phyloP scores from a whole-genome alignment of 352 stramenopile species.

The Globisporangium middletonii region DNA sequence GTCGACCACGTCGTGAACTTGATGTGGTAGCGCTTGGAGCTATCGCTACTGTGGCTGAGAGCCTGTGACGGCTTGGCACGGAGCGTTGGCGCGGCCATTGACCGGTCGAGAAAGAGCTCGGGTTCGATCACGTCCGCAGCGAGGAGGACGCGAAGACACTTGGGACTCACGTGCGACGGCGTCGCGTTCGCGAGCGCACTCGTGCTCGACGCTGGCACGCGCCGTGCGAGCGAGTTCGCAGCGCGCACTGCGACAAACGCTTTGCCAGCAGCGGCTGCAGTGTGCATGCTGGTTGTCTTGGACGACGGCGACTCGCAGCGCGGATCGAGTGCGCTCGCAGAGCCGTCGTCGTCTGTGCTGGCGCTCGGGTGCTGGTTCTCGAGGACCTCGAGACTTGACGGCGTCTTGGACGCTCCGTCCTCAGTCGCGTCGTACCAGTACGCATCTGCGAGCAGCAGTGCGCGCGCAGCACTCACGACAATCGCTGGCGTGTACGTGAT shows the following conservation, averaged over 20 bases:
- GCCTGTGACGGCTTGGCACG: neutral
- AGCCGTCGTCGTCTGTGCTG: neutral
- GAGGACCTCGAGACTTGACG: neutral
- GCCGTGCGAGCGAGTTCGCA: slow-evolving; percentile 48
- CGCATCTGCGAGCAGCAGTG: slow-evolving; percentile 56
- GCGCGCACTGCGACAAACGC: slow-evolving; percentile 63
- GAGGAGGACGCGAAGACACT: slow-evolving; percentile 60
- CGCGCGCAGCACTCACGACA: slow-evolving; percentile 9
- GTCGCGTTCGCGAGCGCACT: neutral
- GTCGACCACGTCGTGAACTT: slow-evolving; percentile 79
- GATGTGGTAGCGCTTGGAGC: slow-evolving; percentile 29
- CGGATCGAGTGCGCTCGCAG: neutral
- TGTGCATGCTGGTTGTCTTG: neutral
- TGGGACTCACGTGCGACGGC: slow-evolving; percentile 23
- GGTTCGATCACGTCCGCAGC: slow-evolving; percentile 57
- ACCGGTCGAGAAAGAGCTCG: slow-evolving; percentile 54
- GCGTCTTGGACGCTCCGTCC: neutral
- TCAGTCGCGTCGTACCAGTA: slow-evolving; percentile 41
- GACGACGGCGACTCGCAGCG: slow-evolving; percentile 7
- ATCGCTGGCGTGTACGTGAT: slow-evolving; percentile 45
- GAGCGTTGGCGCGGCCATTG: neutral
- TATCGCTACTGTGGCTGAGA: neutral
- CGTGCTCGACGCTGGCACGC: neutral
- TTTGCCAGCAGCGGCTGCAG: slow-evolving; percentile 33
- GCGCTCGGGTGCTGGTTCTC: neutral